Base-by-base conservation (phyloP, 805 yeast species). In the Lachancea meyersii region DNA sequence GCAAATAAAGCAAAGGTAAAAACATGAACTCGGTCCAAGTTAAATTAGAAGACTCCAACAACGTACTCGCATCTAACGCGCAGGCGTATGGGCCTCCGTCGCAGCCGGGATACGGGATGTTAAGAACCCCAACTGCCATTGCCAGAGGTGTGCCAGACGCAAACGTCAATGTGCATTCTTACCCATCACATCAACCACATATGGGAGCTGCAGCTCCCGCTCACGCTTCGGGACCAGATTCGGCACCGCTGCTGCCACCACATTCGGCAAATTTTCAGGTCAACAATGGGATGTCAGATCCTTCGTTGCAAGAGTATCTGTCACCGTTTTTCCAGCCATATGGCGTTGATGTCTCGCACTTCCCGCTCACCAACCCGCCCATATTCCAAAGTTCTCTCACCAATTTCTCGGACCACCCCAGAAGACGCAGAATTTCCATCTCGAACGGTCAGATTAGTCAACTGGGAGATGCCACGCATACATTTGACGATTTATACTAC, bases 361-460 rank as follows among this genome's bases (percentile, higher is more conserved):
- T 69, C 51, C 73, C 73, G 1, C 50, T 69, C 53, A 69, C 73
- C 6, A 68, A 68, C 43, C 73, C 73, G 1, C 73, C 73, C 5
- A 69, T 69, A 26, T 69, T 69, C 44, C 72, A 69, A 43, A 64
- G 66, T 46, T 61, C 82, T 58, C 48, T 69, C 27, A 55, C 55
- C 9, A 41, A 52, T 18, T 55, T 41, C 33, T 60, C 59, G 26
- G 65, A 63, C 41, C 57, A 58, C 23, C 43, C 55, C 14, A 51
- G 59, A 37, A 52, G 63, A 35, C 69, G 93, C 58, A 72, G 94
- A 57, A 79, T 84, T 2, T 83, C 93, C 34, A 84, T 84, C 40
- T 82, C 91, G 9, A 84, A 84, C 63, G 94, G 94, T 54, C 94
- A 84, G 56, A 84, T 84, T 50, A 85, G 88, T 37, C 94, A 84